phyloP scores from a whole-genome alignment of 352 stramenopile genomes.

The Pythium apleroticum region DNA sequence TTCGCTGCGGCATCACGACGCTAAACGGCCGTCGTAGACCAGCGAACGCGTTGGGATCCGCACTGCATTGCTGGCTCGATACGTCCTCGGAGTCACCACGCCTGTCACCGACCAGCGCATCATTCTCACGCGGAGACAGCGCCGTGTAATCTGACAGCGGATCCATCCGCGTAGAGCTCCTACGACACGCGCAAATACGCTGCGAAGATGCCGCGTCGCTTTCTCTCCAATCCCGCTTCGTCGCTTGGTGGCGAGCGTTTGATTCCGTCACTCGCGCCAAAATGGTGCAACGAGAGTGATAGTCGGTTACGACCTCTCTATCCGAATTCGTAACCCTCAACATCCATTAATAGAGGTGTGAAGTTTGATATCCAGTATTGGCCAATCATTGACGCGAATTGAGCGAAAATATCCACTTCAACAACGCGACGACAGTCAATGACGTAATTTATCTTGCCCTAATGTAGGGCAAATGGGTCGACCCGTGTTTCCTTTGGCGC shows the following conservation, averaged over 20 bases:
- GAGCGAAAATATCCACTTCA: slow-evolving; percentile 14
- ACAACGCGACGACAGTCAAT: slow-evolving; percentile 11
- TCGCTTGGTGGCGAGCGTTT: neutral
- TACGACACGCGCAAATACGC: neutral
- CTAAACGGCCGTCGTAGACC: slow-evolving; percentile 29
- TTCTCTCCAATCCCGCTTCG: slow-evolving; percentile 8
- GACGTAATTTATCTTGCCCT: slow-evolving; percentile 7
- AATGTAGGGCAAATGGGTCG: slow-evolving; percentile 9
- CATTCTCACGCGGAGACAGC: slow-evolving; percentile 29
- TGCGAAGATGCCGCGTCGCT: neutral
- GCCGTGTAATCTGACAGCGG: slow-evolving; percentile 32
- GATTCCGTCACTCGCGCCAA: slow-evolving; percentile 13
- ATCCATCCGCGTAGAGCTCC: slow-evolving; percentile 20
- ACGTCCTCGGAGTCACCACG: slow-evolving; percentile 34
- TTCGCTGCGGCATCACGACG: slow-evolving; percentile 16
- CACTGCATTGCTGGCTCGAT: slow-evolving; percentile 59
- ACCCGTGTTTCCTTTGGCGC: neutral
- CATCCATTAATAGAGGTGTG: neutral
- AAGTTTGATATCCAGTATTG: neutral
- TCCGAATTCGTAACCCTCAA: neutral
- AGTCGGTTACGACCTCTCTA: slow-evolving; percentile 8
- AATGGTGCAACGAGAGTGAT: slow-evolving; percentile 16
- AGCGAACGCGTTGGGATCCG: slow-evolving; percentile 57
- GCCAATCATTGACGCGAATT: slow-evolving; percentile 6
- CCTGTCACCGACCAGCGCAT: neutral